These are phyloP conservation scores for Micromonas pusilla DNA, from an alignment of 139 green algal genomes.

Conservation along the genomic window DNA sequence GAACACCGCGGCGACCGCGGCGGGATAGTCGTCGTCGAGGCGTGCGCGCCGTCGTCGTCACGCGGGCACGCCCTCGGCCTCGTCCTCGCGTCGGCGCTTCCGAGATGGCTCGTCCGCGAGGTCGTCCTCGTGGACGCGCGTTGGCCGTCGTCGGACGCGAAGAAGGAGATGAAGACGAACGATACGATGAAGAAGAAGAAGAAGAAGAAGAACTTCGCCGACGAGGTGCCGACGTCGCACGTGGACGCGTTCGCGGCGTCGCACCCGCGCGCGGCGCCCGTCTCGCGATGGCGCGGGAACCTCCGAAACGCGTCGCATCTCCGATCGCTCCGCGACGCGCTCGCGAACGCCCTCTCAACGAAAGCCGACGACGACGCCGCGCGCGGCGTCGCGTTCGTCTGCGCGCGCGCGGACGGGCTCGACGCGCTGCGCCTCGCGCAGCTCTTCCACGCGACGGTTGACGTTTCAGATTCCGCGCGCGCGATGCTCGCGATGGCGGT, in stretches of 20 bases:
- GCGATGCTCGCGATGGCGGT: no score
- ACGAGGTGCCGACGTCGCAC: not conserved
- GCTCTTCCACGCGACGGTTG: no score
- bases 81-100: not conserved
- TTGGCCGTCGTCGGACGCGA: not conserved
- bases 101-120: not conserved
- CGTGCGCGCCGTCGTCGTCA: not conserved
- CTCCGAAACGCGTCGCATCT: not conserved
- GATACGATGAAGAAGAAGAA: not conserved
- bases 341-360: not conserved
- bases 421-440: no score
- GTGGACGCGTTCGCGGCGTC: not conserved
- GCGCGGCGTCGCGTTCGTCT: no score
- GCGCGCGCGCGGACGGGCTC: no score
- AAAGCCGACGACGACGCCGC: no score
- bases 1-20: no score
- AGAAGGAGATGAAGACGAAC: not conserved
- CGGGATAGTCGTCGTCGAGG: not conserved
- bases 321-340: not conserved
- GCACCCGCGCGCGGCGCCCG: not conserved
- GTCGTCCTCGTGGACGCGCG: not conserved
- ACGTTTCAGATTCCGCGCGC: no score
- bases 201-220: not conserved
- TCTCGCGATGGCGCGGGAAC: not conserved
- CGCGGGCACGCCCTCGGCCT: not conserved